phyloP scores from a whole-genome alignment of 108 stramenopile genomes.

The Schizochytrium sp. region DNA sequence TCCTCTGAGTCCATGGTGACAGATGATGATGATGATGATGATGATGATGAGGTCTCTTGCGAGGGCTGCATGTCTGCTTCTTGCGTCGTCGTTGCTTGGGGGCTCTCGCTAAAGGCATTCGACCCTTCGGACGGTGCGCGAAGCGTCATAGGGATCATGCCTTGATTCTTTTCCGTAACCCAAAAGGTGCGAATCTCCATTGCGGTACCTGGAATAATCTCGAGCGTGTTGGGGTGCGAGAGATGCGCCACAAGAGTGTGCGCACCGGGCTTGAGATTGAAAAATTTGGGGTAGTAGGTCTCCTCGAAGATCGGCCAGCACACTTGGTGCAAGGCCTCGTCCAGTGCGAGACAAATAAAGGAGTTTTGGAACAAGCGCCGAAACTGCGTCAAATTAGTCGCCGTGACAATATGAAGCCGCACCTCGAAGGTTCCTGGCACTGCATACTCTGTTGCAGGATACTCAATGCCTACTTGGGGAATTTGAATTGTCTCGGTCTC shows the following conservation, averaged over 20 bases:
- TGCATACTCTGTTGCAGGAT: not conserved
- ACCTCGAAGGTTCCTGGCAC: constrained; percentile 3
- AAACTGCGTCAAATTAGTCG: not conserved
- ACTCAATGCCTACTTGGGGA: not conserved
- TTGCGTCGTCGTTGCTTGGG: not conserved
- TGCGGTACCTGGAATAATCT: not conserved
- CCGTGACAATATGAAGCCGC: not conserved
- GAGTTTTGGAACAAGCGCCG: not conserved
- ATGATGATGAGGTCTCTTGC: not conserved
- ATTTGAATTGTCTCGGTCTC: not conserved
- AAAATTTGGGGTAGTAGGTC: constrained; percentile 4
- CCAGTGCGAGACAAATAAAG: not conserved
- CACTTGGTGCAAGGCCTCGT: not conserved
- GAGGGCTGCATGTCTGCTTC: not conserved
- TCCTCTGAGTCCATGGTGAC: not conserved
- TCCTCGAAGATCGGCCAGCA: constrained; percentile 17
- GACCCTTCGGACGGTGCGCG: not conserved
- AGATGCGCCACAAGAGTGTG: not conserved
- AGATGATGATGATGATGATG: not conserved
- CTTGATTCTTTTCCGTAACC: not conserved
- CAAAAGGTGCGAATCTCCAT: not conserved
- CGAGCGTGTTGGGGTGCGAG: not conserved
- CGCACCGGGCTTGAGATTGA: not conserved
- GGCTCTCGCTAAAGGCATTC: not conserved
- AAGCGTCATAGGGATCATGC: constrained; percentile 14